phyloP scores from a whole-genome alignment of 257 asterid species.

The Solanum medicagineum region DNA sequence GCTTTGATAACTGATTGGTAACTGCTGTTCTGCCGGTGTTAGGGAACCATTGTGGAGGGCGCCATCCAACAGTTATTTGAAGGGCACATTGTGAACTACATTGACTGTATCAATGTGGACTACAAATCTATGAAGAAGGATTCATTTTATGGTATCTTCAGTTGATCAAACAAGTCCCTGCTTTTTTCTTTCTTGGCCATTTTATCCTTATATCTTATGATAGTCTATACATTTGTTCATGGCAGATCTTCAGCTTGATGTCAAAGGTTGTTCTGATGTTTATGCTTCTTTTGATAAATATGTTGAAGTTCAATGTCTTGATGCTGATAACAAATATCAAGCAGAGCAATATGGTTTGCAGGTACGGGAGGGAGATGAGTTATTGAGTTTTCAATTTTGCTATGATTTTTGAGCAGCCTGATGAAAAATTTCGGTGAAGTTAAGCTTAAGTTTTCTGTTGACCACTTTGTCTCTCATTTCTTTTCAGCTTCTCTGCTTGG shows the following conservation, averaged over 20 bases:
- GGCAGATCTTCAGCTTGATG: conserved; percentile 94
- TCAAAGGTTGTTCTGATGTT: conserved; percentile 88
- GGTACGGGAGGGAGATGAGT: conserved; percentile 18
- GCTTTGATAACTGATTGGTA: neutral
- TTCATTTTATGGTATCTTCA: conserved; percentile 64
- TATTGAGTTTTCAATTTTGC: neutral
- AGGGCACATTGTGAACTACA: conserved; percentile 92
- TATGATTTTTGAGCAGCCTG: neutral
- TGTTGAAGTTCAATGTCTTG: conserved; percentile 94
- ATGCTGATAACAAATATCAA: conserved; percentile 84
- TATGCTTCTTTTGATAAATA: conserved; percentile 96
- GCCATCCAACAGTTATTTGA: conserved; percentile 93
- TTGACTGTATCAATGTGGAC: conserved; percentile 94
- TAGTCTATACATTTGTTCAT: neutral
- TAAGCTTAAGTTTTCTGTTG: neutral
- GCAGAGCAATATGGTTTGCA: conserved; percentile 87
- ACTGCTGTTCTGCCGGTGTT: neutral
- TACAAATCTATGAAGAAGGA: conserved; percentile 88
- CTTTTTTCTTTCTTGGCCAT: neutral
- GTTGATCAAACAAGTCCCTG: neutral
- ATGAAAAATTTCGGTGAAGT: neutral
- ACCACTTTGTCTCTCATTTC: neutral
- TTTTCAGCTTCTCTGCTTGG: neutral
- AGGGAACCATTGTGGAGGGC: conserved; percentile 99
- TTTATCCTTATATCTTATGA: neutral